These are phyloP conservation scores for Cyberlindnera bimundalis DNA, from an alignment of 805 yeast species.

Conservation along the genomic window DNA sequence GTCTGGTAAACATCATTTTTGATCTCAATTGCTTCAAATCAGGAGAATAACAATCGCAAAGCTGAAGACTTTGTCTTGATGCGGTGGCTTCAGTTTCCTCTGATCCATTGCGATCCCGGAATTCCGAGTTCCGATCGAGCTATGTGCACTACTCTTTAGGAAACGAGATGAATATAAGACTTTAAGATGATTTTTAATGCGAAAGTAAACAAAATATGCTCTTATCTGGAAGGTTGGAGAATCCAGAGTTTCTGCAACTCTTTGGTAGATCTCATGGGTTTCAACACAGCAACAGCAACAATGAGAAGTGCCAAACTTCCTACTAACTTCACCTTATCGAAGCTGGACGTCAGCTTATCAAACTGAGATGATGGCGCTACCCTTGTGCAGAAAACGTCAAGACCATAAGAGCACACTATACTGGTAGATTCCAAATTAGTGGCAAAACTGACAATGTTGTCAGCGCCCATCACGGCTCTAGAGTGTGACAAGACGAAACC, in stretches of 20 bases:
- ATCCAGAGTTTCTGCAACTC: constrained; percentile 39
- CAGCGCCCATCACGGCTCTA: constrained; percentile 36
- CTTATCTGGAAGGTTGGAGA: constrained; percentile 8
- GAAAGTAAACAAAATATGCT: too few species aligned
- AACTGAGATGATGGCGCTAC: constrained; percentile 80
- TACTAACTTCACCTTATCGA: constrained; percentile 63
- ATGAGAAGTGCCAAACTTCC: constrained; percentile 54
- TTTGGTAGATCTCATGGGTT: constrained; percentile 55
- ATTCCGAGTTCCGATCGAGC: too few species aligned
- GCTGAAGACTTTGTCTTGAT: too few species aligned
- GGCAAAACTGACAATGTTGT: constrained; percentile 42
- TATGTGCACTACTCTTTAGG: too few species aligned
- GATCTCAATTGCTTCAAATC: background rate
- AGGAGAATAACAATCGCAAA: too few species aligned
- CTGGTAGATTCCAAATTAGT: constrained; percentile 83
- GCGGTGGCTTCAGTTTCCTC: too few species aligned
- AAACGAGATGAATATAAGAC: too few species aligned
- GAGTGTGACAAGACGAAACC: constrained; percentile 48
- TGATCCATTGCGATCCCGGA: too few species aligned
- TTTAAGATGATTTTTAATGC: background rate
- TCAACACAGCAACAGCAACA: constrained; percentile 42
- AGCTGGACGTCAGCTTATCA: constrained; percentile 65
- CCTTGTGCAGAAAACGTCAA: constrained; percentile 75
- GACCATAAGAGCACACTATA: constrained; percentile 59
- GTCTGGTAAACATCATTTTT: background rate